Percentiles rank a stretch among this genome's conserved stretches.
phyloP scores from a whole-genome alignment of 2,329 filamentous ascomycete genomes.

The Colletotrichum viniferum region DNA sequence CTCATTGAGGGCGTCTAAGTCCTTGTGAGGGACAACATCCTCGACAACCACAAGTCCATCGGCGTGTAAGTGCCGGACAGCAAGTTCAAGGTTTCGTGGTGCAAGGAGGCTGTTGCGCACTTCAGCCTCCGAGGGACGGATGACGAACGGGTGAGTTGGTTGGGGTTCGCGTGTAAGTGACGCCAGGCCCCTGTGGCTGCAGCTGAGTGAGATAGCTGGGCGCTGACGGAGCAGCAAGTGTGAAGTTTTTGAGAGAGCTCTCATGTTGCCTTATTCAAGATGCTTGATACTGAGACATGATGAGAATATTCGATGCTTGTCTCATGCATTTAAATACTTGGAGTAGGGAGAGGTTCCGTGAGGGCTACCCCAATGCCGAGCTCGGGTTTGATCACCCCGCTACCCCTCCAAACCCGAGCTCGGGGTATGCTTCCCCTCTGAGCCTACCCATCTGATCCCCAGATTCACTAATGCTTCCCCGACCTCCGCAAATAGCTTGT shows the following conservation, averaged over 20 bases:
- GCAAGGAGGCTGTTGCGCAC: constrained; percentile 29
- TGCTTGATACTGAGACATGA: background rate
- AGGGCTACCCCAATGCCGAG: constrained; percentile 26
- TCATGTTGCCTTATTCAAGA: background rate
- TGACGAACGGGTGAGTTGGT: constrained; percentile 21
- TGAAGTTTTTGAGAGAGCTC: background rate
- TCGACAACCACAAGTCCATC: constrained; percentile 64
- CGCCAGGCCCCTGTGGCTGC: background rate
- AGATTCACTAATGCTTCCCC: background rate
- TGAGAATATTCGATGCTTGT: background rate
- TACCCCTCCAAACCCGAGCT: constrained; percentile 31
- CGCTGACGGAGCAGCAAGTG: background rate
- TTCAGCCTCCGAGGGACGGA: constrained; percentile 36
- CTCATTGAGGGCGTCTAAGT: constrained; percentile 59
- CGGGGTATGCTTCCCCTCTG: constrained; percentile 27
- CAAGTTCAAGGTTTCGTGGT: constrained; percentile 58
- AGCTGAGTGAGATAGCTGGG: background rate
- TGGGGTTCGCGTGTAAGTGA: background rate
- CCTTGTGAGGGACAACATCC: constrained; percentile 51
- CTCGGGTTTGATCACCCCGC: constrained; percentile 19
- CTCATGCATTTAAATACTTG: background rate
- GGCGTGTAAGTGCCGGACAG: constrained; percentile 52
- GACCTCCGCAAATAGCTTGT: background rate
- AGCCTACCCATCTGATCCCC: background rate
- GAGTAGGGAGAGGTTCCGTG: background rate